Conservation (phyloP, 2,329 filamentous ascomycete species). For the Colletotrichum sidae region DNA sequence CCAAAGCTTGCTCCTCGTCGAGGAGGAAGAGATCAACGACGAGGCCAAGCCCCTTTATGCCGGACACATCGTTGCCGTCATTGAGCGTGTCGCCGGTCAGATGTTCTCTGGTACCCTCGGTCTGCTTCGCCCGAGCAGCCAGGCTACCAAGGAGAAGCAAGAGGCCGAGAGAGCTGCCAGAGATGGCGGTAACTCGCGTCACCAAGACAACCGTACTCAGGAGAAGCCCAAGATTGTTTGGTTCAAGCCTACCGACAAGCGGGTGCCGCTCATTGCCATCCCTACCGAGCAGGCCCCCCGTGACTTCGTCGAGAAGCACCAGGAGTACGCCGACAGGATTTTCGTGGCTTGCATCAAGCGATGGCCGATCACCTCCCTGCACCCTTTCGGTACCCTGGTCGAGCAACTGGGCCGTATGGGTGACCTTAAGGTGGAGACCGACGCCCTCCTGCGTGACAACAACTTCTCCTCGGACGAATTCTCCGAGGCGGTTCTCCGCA, state of each 20-base stretch:
- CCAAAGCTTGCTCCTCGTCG: constrained; percentile 94
- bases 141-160: constrained; percentile 99
- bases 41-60: constrained; percentile 98
- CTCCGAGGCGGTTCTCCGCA: constrained; percentile 94
- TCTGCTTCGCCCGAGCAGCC: constrained; percentile 93
- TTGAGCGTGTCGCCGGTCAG: constrained; percentile 95
- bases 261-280: constrained; percentile 96
- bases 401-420: constrained; percentile 98
- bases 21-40: constrained; percentile 98
- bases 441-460: constrained; percentile 96
- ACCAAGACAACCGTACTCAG: constrained; percentile 85
- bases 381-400: constrained; percentile 96
- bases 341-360: constrained; percentile 99
- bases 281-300: constrained; percentile 97
- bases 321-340: constrained; percentile 96
- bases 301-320: constrained; percentile 98
- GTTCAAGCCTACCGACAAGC: constrained; percentile 99
- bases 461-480: constrained; percentile 99
- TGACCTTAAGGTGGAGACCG: constrained; percentile 96
- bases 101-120: constrained; percentile 99
- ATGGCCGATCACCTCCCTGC: constrained; percentile 99
- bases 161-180: constrained; percentile 94
- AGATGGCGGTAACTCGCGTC: constrained; percentile 78
- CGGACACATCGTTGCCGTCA: constrained; percentile 95
- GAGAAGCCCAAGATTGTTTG: constrained; percentile 99